Base-by-base conservation (phyloP, 176 grass and related monocot species). In the Dendrocalamus sinicus region DNA sequence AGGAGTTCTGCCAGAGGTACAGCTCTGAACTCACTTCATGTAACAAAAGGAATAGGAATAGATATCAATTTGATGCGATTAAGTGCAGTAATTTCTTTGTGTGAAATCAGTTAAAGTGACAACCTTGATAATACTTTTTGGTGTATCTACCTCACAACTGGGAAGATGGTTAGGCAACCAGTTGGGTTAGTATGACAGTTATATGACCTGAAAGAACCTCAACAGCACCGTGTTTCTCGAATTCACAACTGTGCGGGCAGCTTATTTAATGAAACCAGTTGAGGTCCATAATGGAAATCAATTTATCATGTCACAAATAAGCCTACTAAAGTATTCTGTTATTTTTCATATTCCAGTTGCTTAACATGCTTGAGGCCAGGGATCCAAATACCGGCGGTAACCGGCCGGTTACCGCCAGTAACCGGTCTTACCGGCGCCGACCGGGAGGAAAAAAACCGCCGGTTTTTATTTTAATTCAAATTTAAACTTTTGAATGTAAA, bases 301-400 rank as follows among this genome's bases (percentile, higher is more conserved):
- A 78, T 52, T 79, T 82, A 17, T 24, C 0, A 35, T 79, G 67
- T 72, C 82, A 59, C 40, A 72, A 70, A 77, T 22, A 54, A 82
- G 61, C 14, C 23, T 41, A 11, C 39, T 82, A 76, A 52, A 48
- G 8, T 87, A 76, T 45, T 35, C 19, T 81, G 12, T n/a, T 76
- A 76, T 26, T 76, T 28, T 37, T 19, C 52, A 61, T 20, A 81
- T 69, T 30, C 8, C 19, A 62, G 14, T 60, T 82, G 60, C 20
- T 62, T 75, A 75, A 43, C 69, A 75, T 85, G 26, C 50, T 80
- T 80, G 75, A 37, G 60, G 52, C 40, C n/a, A n/a, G n/a, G n/a
- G n/a, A n/a, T n/a, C n/a, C n/a, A n/a, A n/a, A n/a, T n/a, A n/a
- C n/a, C n/a, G n/a, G n/a, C n/a, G n/a, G n/a, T n/a, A n/a, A n/a